Conservation (phyloP, 495 filamentous ascomycete species). For the Talaromyces trachyspermus region DNA sequence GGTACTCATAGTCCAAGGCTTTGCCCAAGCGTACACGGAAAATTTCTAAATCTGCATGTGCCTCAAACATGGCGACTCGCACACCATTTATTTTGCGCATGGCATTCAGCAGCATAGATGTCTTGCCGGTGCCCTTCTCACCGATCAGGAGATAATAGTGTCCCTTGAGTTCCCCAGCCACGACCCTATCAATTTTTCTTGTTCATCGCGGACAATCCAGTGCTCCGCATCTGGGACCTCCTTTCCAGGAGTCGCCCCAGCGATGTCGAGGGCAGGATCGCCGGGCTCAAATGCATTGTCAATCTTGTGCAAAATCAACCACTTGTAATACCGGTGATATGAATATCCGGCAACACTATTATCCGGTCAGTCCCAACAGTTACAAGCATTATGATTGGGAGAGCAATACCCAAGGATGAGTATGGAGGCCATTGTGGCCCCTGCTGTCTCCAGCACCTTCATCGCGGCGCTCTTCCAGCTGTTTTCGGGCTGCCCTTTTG, state of each 20-base stretch:
- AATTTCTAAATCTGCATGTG: constrained; percentile 90
- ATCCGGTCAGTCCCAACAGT: constrained; percentile 12
- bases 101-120: constrained; percentile 86
- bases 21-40: constrained; percentile 89
- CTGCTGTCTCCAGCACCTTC: constrained; percentile 80
- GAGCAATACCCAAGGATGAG: constrained; percentile 62
- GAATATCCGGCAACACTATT: constrained; percentile 66
- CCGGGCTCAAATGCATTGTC: constrained; percentile 87
- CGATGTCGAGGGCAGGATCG: constrained; percentile 84
- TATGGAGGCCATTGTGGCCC: constrained; percentile 82
- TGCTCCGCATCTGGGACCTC: constrained; percentile 53
- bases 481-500: constrained; percentile 24
- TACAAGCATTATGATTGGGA: background rate
- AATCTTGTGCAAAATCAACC: constrained; percentile 80
- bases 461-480: constrained; percentile 44
- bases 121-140: constrained; percentile 95
- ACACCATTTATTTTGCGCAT: constrained; percentile 88
- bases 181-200: constrained; percentile 70
- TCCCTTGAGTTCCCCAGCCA: constrained; percentile 58
- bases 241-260: constrained; percentile 57
- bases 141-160: constrained; percentile 93
- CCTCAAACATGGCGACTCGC: constrained; percentile 87
- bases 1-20: constrained; percentile 88
- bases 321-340: constrained; percentile 86
- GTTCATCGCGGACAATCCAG: constrained; percentile 79